phyloP scores from a whole-genome alignment of 768 basidiomycete genomes.

The Coprinopsis cinerea region DNA sequence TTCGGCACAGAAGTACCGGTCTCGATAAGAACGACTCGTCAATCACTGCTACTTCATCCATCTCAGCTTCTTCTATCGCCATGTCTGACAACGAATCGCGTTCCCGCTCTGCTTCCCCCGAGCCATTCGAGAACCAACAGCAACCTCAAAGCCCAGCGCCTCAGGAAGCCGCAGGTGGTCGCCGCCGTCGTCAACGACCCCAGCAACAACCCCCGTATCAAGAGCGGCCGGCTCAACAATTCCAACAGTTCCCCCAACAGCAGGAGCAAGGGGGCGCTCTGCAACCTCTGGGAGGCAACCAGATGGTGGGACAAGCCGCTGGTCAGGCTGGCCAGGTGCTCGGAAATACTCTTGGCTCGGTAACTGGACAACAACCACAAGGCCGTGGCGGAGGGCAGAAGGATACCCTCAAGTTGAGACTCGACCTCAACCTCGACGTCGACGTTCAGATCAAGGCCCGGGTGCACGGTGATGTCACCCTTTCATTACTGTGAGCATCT shows the following conservation, averaged over 20 bases:
- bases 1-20: too few species aligned
- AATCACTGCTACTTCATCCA: conserved; percentile 19
- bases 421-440: conserved; percentile 27
- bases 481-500: conserved; percentile 9
- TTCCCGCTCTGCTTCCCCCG: background rate
- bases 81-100: background rate
- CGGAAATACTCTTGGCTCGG: background rate
- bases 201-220: background rate
- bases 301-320: conserved; percentile 1
- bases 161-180: background rate
- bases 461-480: conserved; percentile 21
- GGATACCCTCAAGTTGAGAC: conserved; percentile 19
- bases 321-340: background rate
- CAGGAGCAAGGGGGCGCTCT: conserved; percentile 6
- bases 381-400: background rate
- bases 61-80: conserved; percentile 5
- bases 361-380: background rate
- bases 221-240: background rate
- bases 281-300: conserved; percentile 1
- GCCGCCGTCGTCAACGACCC: background rate
- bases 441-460: conserved; percentile 29
- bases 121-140: background rate
- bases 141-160: background rate
- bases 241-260: conserved; percentile 1
- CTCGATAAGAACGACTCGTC: too few species aligned